Evolutionary conservation across 163 green algal species (phyloP), one percentile per base, ranked within the genome.

Genomic region (Volvox carteri): DNA sequence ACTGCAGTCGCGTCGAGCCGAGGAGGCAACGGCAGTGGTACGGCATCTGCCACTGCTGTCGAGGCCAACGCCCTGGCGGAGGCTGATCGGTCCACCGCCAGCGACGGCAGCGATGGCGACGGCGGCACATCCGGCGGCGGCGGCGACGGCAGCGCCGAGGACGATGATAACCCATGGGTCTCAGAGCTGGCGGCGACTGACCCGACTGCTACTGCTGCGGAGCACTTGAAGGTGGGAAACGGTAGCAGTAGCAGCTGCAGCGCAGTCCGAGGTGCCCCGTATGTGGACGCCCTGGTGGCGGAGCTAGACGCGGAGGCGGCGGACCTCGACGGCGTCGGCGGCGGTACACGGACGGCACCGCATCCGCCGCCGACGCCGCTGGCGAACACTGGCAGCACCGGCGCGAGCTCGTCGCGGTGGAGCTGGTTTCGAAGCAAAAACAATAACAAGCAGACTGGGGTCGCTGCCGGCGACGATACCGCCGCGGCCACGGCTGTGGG

Each of bases 241-340:
- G n/a, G n/a, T n/a, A n/a, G n/a, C n/a, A 4, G 19, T 19, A n/a
- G 21, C 54, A 56, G 78, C 56, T 54, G 9, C 42, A 65, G 44
- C 60, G 58, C 33, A 1, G 78, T 12, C 1, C 33, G 12, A n/a
- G 58, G 28, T 6, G 78, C 56, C 2, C 19, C 54, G 7, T 86
- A 65, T 12, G 44, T 87, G 16, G 60, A 78, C 23, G 65, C 81
- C 30, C 21, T 87, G 65, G 46, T 88, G 35, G 83, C 83, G 37
- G 83, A 88, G 68, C 4, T 81, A 67, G 70, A 88, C 18, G 83
- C 70, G 25, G 83, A 81, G 48, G 83, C n/a, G 50, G 83, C 67
- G 37, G 83, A 87, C 65, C 81, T 87, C 8, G 81, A 87, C 65
- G 81, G 81, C 23, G 67, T 18, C 58, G 60, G 8, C n/a, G 60